Evolutionary conservation across 2,329 filamentous ascomycete species (phyloP).

Genomic region (Mycosphaerella sp.): DNA sequence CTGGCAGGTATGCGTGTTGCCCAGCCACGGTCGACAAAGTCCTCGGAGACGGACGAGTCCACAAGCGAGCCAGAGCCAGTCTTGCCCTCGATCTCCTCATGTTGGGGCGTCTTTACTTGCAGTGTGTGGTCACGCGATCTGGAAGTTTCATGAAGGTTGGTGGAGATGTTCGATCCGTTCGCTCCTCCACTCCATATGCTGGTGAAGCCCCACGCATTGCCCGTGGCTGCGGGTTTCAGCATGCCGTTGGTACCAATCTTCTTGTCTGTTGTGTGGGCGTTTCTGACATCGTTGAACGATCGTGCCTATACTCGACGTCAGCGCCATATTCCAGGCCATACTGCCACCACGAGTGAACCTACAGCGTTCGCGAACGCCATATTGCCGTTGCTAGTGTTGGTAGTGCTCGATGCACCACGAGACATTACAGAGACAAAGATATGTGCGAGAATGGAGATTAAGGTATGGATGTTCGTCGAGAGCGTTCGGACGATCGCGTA

Average conservation of each 20-base stretch:
- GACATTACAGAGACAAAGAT: conserved; percentile 27
- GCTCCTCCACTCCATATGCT: conserved; percentile 29
- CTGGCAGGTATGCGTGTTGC: conserved; percentile 32
- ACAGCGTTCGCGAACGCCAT: conserved; percentile 25
- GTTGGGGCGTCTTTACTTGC: conserved; percentile 23
- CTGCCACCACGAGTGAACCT: background rate
- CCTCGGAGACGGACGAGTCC: conserved; percentile 61
- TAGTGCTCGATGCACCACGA: conserved; percentile 24
- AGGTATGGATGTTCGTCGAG: conserved; percentile 21
- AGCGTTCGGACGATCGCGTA: conserved; percentile 9
- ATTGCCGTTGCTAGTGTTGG: conserved; percentile 9
- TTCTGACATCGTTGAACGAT: conserved; percentile 22
- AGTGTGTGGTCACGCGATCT: conserved; percentile 21
- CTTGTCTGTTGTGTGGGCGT: conserved; percentile 15
- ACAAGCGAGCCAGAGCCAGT: conserved; percentile 65
- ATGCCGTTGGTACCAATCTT: conserved; percentile 19
- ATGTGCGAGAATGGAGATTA: conserved; percentile 26
- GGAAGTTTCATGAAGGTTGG: conserved; percentile 23
- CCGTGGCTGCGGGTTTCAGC: conserved; percentile 12
- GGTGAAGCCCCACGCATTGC: conserved; percentile 16
- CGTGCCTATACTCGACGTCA: conserved; percentile 23
- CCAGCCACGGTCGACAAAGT: conserved; percentile 49
- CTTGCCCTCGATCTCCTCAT: conserved; percentile 46
- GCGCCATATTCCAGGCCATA: background rate
- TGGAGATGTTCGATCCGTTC: conserved; percentile 20